A percentile compares a stretch with the other conserved stretches of the same genome.
These are phyloP conservation scores for Lachancea meyersii DNA, from an alignment of 805 yeast species.

Conservation along the genomic window DNA sequence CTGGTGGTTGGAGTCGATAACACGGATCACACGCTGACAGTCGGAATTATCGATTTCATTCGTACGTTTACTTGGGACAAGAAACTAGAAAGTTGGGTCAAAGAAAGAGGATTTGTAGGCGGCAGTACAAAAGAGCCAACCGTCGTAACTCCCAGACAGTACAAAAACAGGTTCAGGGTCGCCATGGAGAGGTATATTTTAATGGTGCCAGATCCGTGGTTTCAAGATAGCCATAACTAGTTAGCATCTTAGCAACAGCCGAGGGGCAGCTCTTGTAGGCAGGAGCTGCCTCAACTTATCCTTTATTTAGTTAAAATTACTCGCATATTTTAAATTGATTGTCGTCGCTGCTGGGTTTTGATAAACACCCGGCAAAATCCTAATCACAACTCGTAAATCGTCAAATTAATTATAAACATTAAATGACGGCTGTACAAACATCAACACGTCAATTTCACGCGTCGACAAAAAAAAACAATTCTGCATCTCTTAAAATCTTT, in stretches of 20 bases:
- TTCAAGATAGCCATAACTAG: slow-evolving; percentile 28
- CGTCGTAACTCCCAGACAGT: slow-evolving; percentile 93
- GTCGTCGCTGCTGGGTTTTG: background rate
- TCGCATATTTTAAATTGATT: background rate
- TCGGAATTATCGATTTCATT: slow-evolving; percentile 90
- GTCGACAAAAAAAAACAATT: no score
- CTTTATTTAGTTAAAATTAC: background rate
- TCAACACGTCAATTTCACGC: no score
- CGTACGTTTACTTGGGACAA: slow-evolving; percentile 98
- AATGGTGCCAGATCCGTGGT: slow-evolving; percentile 80
- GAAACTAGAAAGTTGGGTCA: slow-evolving; percentile 97
- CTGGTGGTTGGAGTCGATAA: slow-evolving; percentile 86
- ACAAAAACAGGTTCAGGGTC: slow-evolving; percentile 87
- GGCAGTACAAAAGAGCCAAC: slow-evolving; percentile 90
- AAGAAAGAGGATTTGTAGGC: slow-evolving; percentile 85
- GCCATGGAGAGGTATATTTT: slow-evolving; percentile 95
- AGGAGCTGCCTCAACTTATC: background rate
- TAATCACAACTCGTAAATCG: no score
- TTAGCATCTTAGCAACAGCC: background rate
- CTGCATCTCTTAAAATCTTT: background rate
- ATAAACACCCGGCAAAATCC: background rate
- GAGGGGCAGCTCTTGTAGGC: background rate
- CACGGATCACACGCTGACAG: slow-evolving; percentile 63
- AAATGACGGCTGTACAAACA: no score
- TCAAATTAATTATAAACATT: no score